Base-by-base conservation (phyloP, 2,329 filamentous ascomycete species). In the Epichloe typhina region DNA sequence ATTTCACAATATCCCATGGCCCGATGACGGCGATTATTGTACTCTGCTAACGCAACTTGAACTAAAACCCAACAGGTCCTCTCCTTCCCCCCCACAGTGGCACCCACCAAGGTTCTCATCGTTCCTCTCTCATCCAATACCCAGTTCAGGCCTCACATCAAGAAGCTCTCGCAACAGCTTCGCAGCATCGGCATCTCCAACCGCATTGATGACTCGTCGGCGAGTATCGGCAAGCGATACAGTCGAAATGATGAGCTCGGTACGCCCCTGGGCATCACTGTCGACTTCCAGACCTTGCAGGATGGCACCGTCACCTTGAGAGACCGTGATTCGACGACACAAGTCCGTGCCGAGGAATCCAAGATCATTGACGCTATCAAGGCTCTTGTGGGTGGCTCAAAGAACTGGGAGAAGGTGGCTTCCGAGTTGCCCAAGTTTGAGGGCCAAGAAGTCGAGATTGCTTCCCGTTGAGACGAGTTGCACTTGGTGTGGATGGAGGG, bases 41-140 rank as follows among this genome's bases (percentile, higher is more conserved):
- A 33, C 19, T n/a, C n/a, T 41, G 47, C 19, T 49, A 26, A 40
- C 36, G 23, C 56, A 56, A 63, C 23, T 8, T 4, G 13, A 36
- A 19, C 17, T 5, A n/a, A 12, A 62, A 54, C n/a, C 37, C 36
- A 36, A 52, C 39, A 76, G 73, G 73, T 77, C 12, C 67, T 77
- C 31, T 77, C 74, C 13, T 76, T 77, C 65, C 71, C 72, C 21
- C 74, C 76, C 4, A 75, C 80, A 0, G 78, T 96, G 49, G 89
- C 93, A n/a, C 93, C 93, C 2, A 95, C 88, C 57, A 96, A 96
- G 75, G 89, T 96, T 48, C 79, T 97, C 51, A 82, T 98, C 53
- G 88, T 95, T 23, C 91, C 91, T 37, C 77, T 97, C 42, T 95
- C 89, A 50, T 81, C 78, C 61, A 86, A 95, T 65, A 69, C 80